Conservation (phyloP, 2,329 filamentous ascomycete genomes). For the Fusarium sp. region DNA sequence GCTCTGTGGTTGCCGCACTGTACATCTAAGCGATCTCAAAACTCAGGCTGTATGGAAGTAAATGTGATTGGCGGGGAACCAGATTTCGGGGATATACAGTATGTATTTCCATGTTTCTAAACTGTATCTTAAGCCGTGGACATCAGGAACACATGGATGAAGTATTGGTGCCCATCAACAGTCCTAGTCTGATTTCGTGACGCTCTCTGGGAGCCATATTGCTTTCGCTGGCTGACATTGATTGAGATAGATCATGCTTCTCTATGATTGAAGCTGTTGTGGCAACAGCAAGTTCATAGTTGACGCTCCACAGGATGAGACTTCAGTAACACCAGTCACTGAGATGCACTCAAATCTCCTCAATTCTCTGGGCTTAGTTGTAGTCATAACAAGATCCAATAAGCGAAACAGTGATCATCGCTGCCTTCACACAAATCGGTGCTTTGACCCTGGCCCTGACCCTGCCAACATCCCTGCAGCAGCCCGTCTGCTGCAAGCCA, state of each 20-base stretch:
- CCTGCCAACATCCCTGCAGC: not conserved
- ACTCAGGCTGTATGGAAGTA: too few relatives aligned
- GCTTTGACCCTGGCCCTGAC: not conserved
- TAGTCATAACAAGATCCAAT: rapidly evolving
- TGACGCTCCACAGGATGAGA: too few relatives aligned
- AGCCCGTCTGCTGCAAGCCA: not conserved
- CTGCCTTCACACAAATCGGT: rapidly evolving
- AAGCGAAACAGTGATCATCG: rapidly evolving
- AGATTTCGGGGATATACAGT: not conserved
- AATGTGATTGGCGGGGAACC: not conserved
- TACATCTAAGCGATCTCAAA: not conserved
- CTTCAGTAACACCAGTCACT: not conserved
- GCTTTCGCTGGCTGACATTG: too few relatives aligned
- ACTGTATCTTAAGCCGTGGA: not conserved
- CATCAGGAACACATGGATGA: rapidly evolving
- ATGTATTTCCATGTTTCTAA: too few relatives aligned
- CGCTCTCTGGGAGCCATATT: rapidly evolving
- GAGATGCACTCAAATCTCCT: rapidly evolving
- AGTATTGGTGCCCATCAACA: too few relatives aligned
- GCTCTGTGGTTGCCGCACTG: not conserved
- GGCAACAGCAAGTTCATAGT: not conserved
- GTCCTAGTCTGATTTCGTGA: rapidly evolving
- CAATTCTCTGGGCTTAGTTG: rapidly evolving
- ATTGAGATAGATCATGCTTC: too few relatives aligned
- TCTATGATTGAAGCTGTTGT: too few relatives aligned